These are phyloP conservation scores for Russula griseocarnosa DNA, from an alignment of 768 basidiomycete genomes.

Conservation along the genomic window DNA sequence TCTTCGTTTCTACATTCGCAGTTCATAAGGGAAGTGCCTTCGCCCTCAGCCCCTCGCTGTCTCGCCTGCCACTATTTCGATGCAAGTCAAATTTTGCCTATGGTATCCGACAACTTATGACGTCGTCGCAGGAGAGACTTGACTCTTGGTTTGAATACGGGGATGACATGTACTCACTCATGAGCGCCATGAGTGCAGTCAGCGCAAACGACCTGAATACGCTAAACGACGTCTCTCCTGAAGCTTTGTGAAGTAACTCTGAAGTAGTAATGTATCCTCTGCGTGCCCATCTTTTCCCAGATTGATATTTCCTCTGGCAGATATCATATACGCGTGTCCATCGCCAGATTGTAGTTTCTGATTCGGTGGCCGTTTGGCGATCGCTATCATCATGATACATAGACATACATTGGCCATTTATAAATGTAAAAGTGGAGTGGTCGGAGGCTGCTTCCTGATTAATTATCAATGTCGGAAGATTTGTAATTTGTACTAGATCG, in stretches of 20 bases:
- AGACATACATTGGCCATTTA: not conserved
- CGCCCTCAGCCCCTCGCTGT: slow-evolving; percentile 69
- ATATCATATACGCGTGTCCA: not conserved
- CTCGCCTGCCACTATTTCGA: slow-evolving; percentile 92
- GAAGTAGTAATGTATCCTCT: slow-evolving; percentile 21
- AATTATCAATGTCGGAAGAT: not conserved
- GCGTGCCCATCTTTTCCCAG: not conserved
- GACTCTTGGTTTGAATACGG: slow-evolving; percentile 69
- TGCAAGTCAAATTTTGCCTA: slow-evolving; percentile 44
- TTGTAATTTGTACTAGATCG: not conserved
- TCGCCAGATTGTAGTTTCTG: not conserved
- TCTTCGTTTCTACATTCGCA: not conserved
- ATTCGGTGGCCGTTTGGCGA: not conserved
- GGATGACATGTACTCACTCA: slow-evolving; percentile 61
- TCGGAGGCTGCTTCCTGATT: not conserved
- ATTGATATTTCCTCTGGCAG: not conserved
- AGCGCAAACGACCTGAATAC: slow-evolving; percentile 54
- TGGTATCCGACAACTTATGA: slow-evolving; percentile 15
- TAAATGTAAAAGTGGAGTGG: not conserved
- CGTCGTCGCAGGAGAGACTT: slow-evolving; percentile 56
- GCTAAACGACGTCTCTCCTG: slow-evolving; percentile 66
- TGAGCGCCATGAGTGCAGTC: slow-evolving; percentile 59
- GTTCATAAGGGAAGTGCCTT: slow-evolving; percentile 14
- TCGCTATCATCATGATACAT: not conserved
- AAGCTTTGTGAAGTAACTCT: slow-evolving; percentile 47